These are phyloP conservation scores for Flagelloscypha sp. DNA, from an alignment of 768 basidiomycete species.

Conservation along the genomic window DNA sequence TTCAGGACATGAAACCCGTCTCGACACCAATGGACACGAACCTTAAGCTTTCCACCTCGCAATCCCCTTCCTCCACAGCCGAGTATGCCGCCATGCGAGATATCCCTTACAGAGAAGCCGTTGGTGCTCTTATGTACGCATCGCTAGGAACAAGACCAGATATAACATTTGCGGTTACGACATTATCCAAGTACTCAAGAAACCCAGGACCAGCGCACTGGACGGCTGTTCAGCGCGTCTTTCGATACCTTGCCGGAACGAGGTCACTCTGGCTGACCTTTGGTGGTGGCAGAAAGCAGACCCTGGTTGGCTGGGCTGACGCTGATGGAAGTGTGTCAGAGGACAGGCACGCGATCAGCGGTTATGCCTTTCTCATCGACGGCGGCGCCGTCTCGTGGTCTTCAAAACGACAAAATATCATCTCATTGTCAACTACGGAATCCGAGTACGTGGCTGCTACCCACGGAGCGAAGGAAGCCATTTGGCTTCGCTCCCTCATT, in stretches of 20 bases:
- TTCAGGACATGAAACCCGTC: slow-evolving; percentile 17
- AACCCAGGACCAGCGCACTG: slow-evolving; percentile 9
- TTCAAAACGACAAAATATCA: slow-evolving; percentile 22
- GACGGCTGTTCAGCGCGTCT: slow-evolving; percentile 5
- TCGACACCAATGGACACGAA: slow-evolving; percentile 20
- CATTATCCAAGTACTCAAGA: slow-evolving; percentile 14
- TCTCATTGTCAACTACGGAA: slow-evolving; percentile 18
- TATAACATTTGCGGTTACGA: slow-evolving; percentile 22
- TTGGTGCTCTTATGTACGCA: slow-evolving; percentile 26
- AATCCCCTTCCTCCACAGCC: slow-evolving; percentile 14
- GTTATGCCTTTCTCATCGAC: slow-evolving; percentile 22
- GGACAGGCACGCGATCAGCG: slow-evolving; percentile 24
- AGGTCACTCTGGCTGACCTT: slow-evolving; percentile 8
- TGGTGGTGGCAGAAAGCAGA: slow-evolving; percentile 2
- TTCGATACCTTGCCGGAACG: slow-evolving; percentile 19
- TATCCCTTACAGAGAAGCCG: slow-evolving; percentile 18
- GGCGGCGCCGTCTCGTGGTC: slow-evolving; percentile 26
- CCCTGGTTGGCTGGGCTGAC: slow-evolving; percentile 9
- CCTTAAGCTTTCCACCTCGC: slow-evolving; percentile 9
- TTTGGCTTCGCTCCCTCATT: slow-evolving; percentile 23
- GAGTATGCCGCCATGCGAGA: slow-evolving; percentile 17
- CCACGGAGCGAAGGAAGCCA: slow-evolving; percentile 17
- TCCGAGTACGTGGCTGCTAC: slow-evolving; percentile 18
- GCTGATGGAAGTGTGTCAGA: slow-evolving; percentile 15
- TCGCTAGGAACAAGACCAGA: slow-evolving; percentile 25